Conservation (phyloP, 169 alveolate species). For the Theileria equi region DNA sequence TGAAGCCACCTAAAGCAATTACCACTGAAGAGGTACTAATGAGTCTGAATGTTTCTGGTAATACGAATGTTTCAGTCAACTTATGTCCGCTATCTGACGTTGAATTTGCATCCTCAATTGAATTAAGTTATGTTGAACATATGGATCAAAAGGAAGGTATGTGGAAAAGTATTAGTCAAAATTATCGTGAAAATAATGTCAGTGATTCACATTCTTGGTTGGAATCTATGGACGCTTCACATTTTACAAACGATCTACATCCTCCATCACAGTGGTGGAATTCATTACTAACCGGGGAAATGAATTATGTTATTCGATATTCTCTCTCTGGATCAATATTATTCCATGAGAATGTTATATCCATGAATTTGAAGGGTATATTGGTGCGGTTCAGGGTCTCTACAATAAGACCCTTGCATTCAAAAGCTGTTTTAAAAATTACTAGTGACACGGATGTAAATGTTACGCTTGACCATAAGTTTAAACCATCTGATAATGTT, state of each 20-base stretch:
- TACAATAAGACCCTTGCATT: background rate
- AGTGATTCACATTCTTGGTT: background rate
- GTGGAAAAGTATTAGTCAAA: constrained; percentile 1
- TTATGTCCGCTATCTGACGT: constrained; percentile 4
- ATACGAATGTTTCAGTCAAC: background rate
- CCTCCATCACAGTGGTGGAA: constrained; percentile 58
- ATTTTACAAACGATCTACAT: too few species aligned
- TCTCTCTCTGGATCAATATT: constrained; percentile 10
- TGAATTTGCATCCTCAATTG: constrained; percentile 12
- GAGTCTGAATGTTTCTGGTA: constrained; percentile 14
- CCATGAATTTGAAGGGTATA: constrained; percentile 34
- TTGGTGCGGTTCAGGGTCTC: constrained; percentile 1
- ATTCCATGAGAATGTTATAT: constrained; percentile 15
- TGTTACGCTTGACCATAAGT: background rate
- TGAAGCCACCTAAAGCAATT: constrained; percentile 36
- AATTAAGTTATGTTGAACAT: constrained; percentile 35
- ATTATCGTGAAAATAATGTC: background rate
- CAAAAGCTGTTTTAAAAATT: background rate
- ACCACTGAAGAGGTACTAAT: constrained; percentile 50
- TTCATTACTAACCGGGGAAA: constrained; percentile 37
- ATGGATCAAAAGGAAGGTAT: constrained; percentile 7
- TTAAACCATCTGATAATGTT: background rate
- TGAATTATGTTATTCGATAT: background rate
- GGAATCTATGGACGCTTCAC: background rate
- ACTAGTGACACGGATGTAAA: background rate